These are phyloP conservation scores for Comarum palustre DNA, from an alignment of 306 rosid species.

Conservation along the genomic window DNA sequence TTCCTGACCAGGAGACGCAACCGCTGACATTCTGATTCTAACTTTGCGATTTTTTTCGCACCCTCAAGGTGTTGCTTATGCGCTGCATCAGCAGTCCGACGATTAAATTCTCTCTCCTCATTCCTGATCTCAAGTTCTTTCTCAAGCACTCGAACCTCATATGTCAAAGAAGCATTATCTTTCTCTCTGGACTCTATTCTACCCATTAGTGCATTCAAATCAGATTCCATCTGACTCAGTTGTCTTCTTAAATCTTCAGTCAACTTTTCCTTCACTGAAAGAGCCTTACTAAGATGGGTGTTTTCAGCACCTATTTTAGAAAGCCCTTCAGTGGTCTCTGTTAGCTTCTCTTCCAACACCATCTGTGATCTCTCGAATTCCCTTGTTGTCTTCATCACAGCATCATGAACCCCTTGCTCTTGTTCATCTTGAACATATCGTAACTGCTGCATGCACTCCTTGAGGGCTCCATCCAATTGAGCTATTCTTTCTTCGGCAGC, in stretches of 20 bases:
- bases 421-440: constrained; percentile 83
- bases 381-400: constrained; percentile 60
- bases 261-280: constrained; percentile 55
- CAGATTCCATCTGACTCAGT: constrained; percentile 52
- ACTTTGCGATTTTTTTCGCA: constrained; percentile 64
- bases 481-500: constrained; percentile 60
- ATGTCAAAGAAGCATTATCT: constrained; percentile 57
- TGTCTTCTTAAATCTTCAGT: constrained; percentile 60
- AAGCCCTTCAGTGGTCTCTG: constrained; percentile 57
- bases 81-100: constrained; percentile 65
- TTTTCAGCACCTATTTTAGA: constrained; percentile 54
- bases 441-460: constrained; percentile 89
- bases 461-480: constrained; percentile 73
- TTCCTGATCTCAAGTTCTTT: constrained; percentile 91
- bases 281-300: constrained; percentile 58
- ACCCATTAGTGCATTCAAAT: constrained; percentile 48
- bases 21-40: constrained; percentile 93
- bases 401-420: constrained; percentile 72
- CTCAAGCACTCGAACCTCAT: constrained; percentile 77
- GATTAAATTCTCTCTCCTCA: constrained; percentile 81
- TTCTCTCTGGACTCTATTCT: constrained; percentile 69
- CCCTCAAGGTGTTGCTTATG: constrained; percentile 77
- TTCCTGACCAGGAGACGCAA: constrained; percentile 74
- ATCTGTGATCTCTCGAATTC: constrained; percentile 56
- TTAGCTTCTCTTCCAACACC: constrained; percentile 58